Evolutionary conservation across 2,329 filamentous ascomycete species (phyloP).

Genomic region (Colletotrichum sp.): DNA sequence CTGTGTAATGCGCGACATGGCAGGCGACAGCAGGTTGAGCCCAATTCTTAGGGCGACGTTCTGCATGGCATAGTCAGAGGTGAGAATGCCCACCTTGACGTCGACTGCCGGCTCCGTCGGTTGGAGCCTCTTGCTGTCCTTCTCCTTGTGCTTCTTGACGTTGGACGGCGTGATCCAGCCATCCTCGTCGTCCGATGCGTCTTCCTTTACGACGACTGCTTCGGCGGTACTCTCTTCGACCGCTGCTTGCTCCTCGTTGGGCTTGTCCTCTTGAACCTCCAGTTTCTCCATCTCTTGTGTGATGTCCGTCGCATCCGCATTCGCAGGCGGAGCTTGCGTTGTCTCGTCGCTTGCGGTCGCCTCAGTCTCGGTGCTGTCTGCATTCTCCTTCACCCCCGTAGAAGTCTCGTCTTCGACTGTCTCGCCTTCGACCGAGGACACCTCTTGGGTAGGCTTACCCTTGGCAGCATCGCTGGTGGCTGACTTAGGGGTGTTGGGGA

Average conservation of each 20-base stretch:
- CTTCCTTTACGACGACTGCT: conserved; percentile 36
- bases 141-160: conserved; percentile 81
- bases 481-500: conserved; percentile 70
- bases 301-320: background rate
- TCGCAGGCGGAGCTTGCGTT: conserved; percentile 3
- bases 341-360: background rate
- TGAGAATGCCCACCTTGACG: conserved; percentile 89
- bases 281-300: conserved; percentile 18
- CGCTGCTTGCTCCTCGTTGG: conserved; percentile 8
- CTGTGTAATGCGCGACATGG: conserved; percentile 79
- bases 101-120: conserved; percentile 52
- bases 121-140: conserved; percentile 56
- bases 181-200: conserved; percentile 61
- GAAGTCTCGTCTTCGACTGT: conserved; percentile 22
- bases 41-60: conserved; percentile 96
- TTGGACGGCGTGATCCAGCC: conserved; percentile 97
- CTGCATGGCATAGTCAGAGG: conserved; percentile 97
- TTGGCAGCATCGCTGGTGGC: conserved; percentile 41
- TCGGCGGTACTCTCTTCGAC: conserved; percentile 24
- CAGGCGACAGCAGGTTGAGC: conserved; percentile 82
- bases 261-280: conserved; percentile 9
- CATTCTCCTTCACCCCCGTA: background rate
- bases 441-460: background rate
- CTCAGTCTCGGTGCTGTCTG: background rate
- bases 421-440: conserved; percentile 10